These are phyloP conservation scores for Backusella psychrophila DNA, from an alignment of 192 early-diverging fungal genomes.

Conservation along the genomic window DNA sequence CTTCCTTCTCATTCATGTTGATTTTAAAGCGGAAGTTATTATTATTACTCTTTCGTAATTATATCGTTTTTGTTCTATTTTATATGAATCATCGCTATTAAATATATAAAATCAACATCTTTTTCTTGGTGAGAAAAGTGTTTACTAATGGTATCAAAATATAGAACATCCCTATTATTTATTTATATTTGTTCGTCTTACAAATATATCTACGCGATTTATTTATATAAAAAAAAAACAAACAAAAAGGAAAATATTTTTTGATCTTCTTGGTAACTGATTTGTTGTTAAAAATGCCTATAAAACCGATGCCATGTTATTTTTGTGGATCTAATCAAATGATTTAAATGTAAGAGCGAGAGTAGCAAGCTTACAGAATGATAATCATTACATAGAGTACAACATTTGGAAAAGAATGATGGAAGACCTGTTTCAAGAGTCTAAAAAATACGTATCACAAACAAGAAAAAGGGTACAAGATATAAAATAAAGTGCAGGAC, in stretches of 20 bases:
- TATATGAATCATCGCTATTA: background rate
- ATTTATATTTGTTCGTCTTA: background rate
- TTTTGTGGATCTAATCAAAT: no score
- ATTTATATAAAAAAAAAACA: background rate
- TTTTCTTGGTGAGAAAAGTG: background rate
- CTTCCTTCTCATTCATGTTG: background rate
- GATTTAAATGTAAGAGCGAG: no score
- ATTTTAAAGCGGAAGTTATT: background rate
- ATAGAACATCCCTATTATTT: background rate
- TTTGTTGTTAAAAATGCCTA: background rate
- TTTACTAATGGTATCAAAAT: background rate
- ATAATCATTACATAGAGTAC: no score
- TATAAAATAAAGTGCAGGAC: background rate
- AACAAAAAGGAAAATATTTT: background rate
- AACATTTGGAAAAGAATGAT: no score
- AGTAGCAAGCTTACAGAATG: no score
- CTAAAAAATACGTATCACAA: background rate
- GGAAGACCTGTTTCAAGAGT: background rate
- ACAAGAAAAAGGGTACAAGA: background rate
- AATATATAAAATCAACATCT: background rate
- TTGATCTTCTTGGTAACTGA: background rate
- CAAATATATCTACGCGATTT: background rate
- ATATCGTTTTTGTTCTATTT: background rate
- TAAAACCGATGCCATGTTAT: background rate
- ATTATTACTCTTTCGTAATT: background rate